Evolutionary conservation across 176 grass and related monocot species (phyloP).

Genomic region (Aegilops tauschii): DNA sequence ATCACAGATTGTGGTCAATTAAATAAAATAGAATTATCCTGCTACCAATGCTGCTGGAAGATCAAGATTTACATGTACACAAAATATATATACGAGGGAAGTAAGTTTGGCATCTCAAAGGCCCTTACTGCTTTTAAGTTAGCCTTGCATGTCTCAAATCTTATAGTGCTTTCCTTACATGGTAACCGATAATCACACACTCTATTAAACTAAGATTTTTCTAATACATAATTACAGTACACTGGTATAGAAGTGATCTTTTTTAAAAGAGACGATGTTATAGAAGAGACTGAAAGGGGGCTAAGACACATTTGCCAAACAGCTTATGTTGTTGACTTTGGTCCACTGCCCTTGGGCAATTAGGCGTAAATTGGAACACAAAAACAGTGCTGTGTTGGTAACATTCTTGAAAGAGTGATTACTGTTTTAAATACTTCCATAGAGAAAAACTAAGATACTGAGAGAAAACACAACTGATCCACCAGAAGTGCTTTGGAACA

Average conservation of each 20-base stretch:
- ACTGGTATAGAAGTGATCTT: neutral
- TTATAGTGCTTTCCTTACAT: neutral
- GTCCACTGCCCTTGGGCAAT: constrained; percentile 8
- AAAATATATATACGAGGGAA: neutral
- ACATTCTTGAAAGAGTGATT: neutral
- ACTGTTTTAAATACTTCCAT: neutral
- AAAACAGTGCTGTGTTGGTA: neutral
- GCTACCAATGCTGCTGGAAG: neutral
- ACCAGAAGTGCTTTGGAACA: constrained; percentile 12
- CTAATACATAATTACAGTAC: constrained; percentile 6
- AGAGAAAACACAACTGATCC: neutral
- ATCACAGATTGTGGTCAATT: constrained; percentile 19
- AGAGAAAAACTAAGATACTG: constrained; percentile 8
- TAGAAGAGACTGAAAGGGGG: neutral
- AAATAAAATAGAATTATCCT: neutral
- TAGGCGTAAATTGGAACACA: neutral
- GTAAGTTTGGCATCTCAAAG: constrained; percentile 8
- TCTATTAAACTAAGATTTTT: neutral
- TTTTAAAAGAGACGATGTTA: neutral
- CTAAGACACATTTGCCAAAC: neutral
- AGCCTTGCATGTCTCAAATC: constrained; percentile 11
- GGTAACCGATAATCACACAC: neutral
- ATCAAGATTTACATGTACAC: neutral
- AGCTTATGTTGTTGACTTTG: neutral
- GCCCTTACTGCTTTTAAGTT: neutral